Evolutionary conservation across 371 early-diverging fungal species (phyloP).

Genomic region (Mortierella sp.): DNA sequence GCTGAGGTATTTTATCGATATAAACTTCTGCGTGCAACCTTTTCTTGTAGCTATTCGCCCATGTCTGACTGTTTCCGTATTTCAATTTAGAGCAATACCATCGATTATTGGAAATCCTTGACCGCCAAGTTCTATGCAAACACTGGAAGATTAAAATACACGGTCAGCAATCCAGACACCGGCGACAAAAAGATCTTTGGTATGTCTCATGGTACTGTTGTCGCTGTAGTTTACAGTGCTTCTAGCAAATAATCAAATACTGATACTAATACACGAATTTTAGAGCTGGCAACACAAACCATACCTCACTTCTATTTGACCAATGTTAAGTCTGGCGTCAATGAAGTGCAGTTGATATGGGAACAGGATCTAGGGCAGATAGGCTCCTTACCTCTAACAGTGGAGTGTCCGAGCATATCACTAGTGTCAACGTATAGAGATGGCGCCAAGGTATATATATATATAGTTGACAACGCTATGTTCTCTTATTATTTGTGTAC

Average conservation of each 20-base stretch:
- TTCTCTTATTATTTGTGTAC: not conserved
- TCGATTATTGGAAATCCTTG: slow-evolving; percentile 28
- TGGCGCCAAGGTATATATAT: slow-evolving; percentile 32
- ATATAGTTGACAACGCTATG: too few species aligned
- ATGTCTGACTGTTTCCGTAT: not conserved
- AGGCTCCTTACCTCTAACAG: slow-evolving; percentile 15
- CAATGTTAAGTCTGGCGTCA: slow-evolving; percentile 36
- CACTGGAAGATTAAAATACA: slow-evolving; percentile 23
- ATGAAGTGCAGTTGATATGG: slow-evolving; percentile 28
- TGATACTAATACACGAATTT: not conserved
- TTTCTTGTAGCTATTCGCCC: not conserved
- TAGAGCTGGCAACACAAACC: slow-evolving; percentile 33
- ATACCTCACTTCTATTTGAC: slow-evolving; percentile 32
- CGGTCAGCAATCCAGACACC: slow-evolving; percentile 20
- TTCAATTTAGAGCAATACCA: slow-evolving; percentile 12
- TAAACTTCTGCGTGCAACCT: not conserved
- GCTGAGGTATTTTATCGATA: slow-evolving; percentile 16
- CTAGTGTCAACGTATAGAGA: slow-evolving; percentile 30
- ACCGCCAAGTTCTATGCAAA: slow-evolving; percentile 23
- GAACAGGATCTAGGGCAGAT: slow-evolving; percentile 14
- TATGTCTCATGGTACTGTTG: not conserved
- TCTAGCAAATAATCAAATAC: too few species aligned
- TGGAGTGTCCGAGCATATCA: slow-evolving; percentile 31
- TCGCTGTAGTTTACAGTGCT: too few species aligned
- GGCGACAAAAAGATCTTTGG: slow-evolving; percentile 40